Base-by-base conservation (phyloP, 164 flowering plant genomes). In the Vitis labrusca region DNA sequence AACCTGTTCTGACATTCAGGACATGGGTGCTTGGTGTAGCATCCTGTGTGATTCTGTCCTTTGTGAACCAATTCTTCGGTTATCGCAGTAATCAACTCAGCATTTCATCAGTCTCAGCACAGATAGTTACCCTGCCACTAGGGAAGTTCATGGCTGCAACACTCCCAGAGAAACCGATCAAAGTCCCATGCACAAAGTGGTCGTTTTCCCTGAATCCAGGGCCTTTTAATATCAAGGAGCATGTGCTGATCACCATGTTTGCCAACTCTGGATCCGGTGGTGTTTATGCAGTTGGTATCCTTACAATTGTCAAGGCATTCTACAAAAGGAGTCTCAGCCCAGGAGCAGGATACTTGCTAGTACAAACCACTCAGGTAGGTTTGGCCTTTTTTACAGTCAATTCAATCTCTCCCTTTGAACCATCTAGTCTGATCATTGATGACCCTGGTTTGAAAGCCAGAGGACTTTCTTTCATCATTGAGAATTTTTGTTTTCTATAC, bases 71-170 rank as follows among this genome's bases (percentile, higher is more conserved):
- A 14, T 88, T 85, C 65, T 86, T 88, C 48, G 71, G 74, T 0
- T 86, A 79, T 65, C 77, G 91, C 0, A 67, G 67, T 17, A 80
- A 85, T 59, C n/a, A 8, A 14, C 68, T 87, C 0, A 66, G 0
- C 14, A 47, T 89, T 15, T 56, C 79, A 0, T 55, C 87, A 0
- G 81, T 87, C n/a, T 70, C 86, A 1, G 86, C 79, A 0, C 91
- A 86, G n/a, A 85, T 87, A 51, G 30, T 84, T 5, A 82, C 64
- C 1, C 79, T 87, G 1, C 91, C 94, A 0, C 2, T 86, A 0
- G 96, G 96, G 15, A 82, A 73, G 70, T 59, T 91, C 2, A 84
- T 91, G 91, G 91, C 93, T 1, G 77, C 83, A 3, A 76, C 75
- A 1, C 80, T 91, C 14, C 90, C 92, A 0, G 60, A 56, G 5